Percentiles rank a stretch among this genome's conserved stretches.
Evolutionary conservation across 2,329 filamentous ascomycete species (phyloP).

Genomic region (Lecanoromycetidae sp.): DNA sequence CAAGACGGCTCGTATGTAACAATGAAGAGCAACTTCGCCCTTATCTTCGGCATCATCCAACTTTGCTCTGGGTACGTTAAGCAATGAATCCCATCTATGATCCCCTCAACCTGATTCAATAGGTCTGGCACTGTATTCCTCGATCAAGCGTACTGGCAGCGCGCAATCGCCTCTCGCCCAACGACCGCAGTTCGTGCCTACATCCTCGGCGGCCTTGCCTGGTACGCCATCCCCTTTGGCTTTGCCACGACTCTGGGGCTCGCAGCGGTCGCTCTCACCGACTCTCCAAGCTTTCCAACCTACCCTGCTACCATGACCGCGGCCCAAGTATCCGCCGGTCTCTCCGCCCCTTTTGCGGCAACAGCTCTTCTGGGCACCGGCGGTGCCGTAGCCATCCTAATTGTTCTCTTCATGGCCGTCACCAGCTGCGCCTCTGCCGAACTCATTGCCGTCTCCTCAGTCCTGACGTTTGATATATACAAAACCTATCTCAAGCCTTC

Average conservation of each 20-base stretch:
- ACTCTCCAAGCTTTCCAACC: conserved; percentile 33
- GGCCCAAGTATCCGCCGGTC: conserved; percentile 20
- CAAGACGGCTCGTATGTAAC: conserved; percentile 44
- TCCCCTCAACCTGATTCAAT: too few relatives aligned
- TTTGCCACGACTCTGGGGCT: conserved; percentile 37
- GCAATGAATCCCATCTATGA: too few relatives aligned
- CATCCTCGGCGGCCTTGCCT: conserved; percentile 34
- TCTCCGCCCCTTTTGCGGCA: conserved; percentile 21
- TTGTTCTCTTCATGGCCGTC: conserved; percentile 23
- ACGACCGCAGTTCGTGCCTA: conserved; percentile 29
- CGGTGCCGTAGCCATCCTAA: conserved; percentile 21
- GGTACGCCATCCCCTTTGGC: conserved; percentile 38
- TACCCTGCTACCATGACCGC: conserved; percentile 20
- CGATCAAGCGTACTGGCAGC: conserved; percentile 33
- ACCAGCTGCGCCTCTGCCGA: conserved; percentile 17
- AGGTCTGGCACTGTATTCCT: conserved; percentile 21
- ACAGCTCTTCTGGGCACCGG: conserved; percentile 21
- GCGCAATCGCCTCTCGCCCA: conserved; percentile 31
- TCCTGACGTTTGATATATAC: conserved; percentile 20
- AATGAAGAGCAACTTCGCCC: conserved; percentile 39
- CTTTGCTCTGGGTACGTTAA: conserved; percentile 28
- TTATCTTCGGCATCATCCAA: conserved; percentile 35
- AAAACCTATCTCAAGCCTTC: conserved; percentile 18
- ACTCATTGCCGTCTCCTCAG: conserved; percentile 19
- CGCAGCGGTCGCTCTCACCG: conserved; percentile 33